Evolutionary conservation across 176 grass and related monocot genomes (phyloP).

Genomic region (Oryza nivara): DNA sequence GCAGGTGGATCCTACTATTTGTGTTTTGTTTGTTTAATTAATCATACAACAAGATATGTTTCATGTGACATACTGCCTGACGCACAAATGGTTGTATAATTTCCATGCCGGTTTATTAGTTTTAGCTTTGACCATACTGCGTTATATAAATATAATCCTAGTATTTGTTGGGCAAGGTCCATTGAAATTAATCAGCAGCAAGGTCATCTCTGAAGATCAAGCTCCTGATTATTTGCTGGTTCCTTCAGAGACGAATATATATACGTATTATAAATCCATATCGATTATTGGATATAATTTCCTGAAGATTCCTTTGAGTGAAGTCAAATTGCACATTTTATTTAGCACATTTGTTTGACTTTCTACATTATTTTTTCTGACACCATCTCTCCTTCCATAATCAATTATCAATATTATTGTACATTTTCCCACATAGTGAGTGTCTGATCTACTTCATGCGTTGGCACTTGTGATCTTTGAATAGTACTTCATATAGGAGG

Average conservation of each 20-base stretch:
- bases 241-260: background rate
- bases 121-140: background rate
- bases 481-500: background rate
- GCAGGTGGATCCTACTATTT: background rate
- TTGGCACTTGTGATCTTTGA: background rate
- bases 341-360: background rate
- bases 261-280: too few relatives aligned
- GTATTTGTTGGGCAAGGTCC: background rate
- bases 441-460: background rate
- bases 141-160: background rate
- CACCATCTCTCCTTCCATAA: background rate
- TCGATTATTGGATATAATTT: too few relatives aligned
- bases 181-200: background rate
- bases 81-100: background rate
- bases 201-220: background rate
- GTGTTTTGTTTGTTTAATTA: background rate
- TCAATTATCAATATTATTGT: background rate
- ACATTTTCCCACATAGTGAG: background rate
- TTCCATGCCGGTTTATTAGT: background rate
- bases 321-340: too few relatives aligned
- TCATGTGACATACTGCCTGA: background rate
- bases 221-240: background rate
- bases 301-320: too few relatives aligned
- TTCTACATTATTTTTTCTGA: background rate
- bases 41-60: background rate